A percentile compares a stretch with the other conserved stretches of the same genome.
Conservation (phyloP, 768 basidiomycete genomes). For the Hemileccinum impolitum region DNA sequence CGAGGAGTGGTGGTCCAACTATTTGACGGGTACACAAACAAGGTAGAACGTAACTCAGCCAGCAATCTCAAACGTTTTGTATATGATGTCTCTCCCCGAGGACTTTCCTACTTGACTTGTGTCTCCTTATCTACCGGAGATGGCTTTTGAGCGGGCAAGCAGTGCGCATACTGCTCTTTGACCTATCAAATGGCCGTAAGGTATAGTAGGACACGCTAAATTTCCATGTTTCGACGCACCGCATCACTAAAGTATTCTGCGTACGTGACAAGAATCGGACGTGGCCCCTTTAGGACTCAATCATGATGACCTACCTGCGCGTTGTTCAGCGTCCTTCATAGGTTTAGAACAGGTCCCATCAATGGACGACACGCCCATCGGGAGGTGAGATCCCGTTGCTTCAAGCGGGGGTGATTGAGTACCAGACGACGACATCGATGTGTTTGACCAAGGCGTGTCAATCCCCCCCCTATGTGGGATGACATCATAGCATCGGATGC, state of each 20-base stretch:
- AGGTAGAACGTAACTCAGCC: conserved; percentile 9
- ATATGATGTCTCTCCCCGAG: neutral
- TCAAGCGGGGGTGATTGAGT: conserved; percentile 57
- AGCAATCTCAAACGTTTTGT: conserved; percentile 3
- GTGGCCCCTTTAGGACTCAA: neutral
- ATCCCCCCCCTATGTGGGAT: conserved; percentile 1
- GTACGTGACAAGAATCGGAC: neutral
- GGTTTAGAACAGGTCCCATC: conserved; percentile 33
- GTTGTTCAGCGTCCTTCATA: conserved; percentile 42
- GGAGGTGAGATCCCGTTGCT: conserved; percentile 42
- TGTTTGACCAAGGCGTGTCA: neutral
- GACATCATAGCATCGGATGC: conserved; percentile 26
- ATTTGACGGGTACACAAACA: conserved; percentile 32
- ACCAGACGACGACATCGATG: conserved; percentile 31
- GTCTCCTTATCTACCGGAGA: conserved; percentile 8
- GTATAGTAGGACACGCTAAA: neutral
- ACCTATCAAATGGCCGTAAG: conserved; percentile 6
- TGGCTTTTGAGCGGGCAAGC: conserved; percentile 9
- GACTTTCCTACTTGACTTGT: neutral
- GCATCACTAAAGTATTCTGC: conserved; percentile 30
- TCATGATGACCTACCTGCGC: conserved; percentile 40
- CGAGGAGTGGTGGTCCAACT: conserved; percentile 78
- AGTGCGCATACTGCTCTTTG: conserved; percentile 21
- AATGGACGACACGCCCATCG: conserved; percentile 49
- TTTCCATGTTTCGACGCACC: conserved; percentile 10